phyloP scores from a whole-genome alignment of 1,284 basidiomycete species.

The Ceratobasidium sp. region DNA sequence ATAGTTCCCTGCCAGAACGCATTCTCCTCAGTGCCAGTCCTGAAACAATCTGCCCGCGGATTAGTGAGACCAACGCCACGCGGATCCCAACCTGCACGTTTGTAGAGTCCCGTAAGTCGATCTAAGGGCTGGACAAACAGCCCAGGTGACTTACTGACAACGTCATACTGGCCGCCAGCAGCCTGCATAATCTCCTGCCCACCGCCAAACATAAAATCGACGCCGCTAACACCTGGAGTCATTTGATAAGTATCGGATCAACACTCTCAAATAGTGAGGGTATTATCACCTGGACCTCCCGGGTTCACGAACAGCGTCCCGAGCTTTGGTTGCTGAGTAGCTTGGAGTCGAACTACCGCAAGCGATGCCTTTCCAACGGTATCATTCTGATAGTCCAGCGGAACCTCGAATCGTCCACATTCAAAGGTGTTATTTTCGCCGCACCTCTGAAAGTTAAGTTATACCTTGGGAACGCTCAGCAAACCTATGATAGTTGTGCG shows the following conservation, averaged over 20 bases:
- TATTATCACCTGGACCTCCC: conserved; percentile 14
- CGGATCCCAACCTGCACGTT: conserved; percentile 39
- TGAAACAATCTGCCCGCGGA: conserved; percentile 40
- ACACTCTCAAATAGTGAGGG: neutral
- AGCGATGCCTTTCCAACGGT: conserved; percentile 34
- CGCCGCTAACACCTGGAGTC: neutral
- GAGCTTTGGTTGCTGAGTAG: neutral
- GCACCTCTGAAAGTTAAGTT: neutral
- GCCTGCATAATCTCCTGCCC: neutral
- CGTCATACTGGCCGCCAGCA: conserved; percentile 6
- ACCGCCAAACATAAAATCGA: neutral
- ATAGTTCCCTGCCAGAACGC: conserved; percentile 33
- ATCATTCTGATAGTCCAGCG: conserved; percentile 37
- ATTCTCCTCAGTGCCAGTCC: neutral
- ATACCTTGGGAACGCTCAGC: neutral
- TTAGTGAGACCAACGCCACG: conserved; percentile 15
- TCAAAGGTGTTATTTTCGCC: neutral
- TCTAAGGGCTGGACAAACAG: neutral
- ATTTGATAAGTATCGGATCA: neutral
- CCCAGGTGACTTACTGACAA: conserved; percentile 18
- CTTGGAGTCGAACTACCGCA: neutral
- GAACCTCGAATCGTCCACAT: conserved; percentile 39
- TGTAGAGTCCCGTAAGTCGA: neutral
- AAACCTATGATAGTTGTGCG: neutral
- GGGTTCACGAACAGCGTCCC: conserved; percentile 46